Evolutionary conservation across 2,329 filamentous ascomycete species (phyloP).

Genomic region (Pestalotiopsis sp.): DNA sequence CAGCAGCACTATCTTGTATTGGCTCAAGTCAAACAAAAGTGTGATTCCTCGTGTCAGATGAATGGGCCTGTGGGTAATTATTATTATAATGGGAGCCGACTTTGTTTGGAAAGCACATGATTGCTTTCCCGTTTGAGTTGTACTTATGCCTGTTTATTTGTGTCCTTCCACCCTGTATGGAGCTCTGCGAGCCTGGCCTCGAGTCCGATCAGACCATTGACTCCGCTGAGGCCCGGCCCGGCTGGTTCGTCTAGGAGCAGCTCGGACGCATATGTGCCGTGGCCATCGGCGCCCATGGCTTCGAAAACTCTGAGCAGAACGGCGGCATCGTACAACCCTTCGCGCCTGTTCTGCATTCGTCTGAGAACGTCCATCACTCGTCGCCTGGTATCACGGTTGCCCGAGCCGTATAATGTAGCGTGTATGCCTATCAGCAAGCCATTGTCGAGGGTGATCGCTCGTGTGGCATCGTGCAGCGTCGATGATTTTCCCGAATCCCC

Average conservation of each 20-base stretch:
- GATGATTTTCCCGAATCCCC: background rate
- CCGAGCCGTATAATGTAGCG: background rate
- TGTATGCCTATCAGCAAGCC: constrained; percentile 11
- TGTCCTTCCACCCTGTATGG: background rate
- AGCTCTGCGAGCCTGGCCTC: constrained; percentile 1
- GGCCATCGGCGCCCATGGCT: constrained; percentile 1
- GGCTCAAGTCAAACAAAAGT: too few relatives aligned
- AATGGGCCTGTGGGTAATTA: background rate
- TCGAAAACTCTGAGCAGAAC: constrained; percentile 3
- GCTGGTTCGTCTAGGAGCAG: constrained; percentile 6
- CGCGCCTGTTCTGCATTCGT: constrained; percentile 3
- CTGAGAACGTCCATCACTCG: constrained; percentile 10
- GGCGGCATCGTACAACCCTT: constrained; percentile 12
- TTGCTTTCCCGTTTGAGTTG: background rate
- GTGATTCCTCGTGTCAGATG: too few relatives aligned
- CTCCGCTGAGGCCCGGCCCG: constrained; percentile 2
- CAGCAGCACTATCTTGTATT: too few relatives aligned
- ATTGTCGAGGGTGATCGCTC: constrained; percentile 11
- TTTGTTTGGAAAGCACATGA: background rate
- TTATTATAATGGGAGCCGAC: background rate
- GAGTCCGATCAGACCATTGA: constrained; percentile 1
- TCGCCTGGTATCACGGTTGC: background rate
- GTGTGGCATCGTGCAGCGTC: background rate
- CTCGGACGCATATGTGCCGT: constrained; percentile 3
- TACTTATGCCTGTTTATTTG: background rate